A percentile compares a stretch with the other conserved stretches of the same genome.
Conservation (phyloP, 495 filamentous ascomycete genomes). For the Cercophora scortea region DNA sequence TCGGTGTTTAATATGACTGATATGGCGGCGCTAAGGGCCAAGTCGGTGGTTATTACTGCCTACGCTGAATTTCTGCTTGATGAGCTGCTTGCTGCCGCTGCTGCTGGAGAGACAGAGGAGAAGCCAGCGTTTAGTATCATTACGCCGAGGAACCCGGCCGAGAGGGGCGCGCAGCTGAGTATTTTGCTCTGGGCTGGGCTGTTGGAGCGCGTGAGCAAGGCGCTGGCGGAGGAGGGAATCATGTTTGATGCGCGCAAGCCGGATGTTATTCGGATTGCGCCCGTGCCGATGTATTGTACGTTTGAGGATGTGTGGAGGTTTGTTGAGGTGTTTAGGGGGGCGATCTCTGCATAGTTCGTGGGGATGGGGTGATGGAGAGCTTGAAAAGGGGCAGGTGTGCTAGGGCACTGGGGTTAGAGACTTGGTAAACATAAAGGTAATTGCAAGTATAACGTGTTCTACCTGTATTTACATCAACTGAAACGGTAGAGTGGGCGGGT, state of each 20-base stretch:
- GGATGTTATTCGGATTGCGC: slow-evolving; percentile 79
- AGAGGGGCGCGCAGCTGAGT: slow-evolving; percentile 81
- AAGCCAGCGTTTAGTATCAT: slow-evolving; percentile 62
- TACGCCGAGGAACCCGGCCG: slow-evolving; percentile 62
- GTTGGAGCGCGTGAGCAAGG: slow-evolving; percentile 57
- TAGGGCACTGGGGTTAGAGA: too few relatives aligned
- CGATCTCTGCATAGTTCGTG: slow-evolving; percentile 16
- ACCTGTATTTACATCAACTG: too few relatives aligned
- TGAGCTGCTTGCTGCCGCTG: slow-evolving; percentile 10
- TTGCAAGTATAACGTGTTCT: too few relatives aligned
- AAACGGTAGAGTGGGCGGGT: too few relatives aligned
- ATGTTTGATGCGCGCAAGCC: slow-evolving; percentile 82
- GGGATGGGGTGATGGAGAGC: too few relatives aligned
- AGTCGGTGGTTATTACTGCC: slow-evolving; percentile 64
- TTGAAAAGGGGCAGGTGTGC: too few relatives aligned
- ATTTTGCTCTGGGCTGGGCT: slow-evolving; percentile 57
- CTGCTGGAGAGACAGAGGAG: slow-evolving; percentile 18
- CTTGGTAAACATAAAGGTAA: too few relatives aligned
- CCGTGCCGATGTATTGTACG: slow-evolving; percentile 78
- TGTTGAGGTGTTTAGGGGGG: slow-evolving; percentile 46
- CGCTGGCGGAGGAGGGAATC: slow-evolving; percentile 58
- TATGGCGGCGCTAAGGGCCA: slow-evolving; percentile 60
- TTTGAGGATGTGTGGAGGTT: slow-evolving; percentile 77
- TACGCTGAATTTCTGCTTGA: slow-evolving; percentile 68
- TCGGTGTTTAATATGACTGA: slow-evolving; percentile 63